Evolutionary conservation across 2,329 filamentous ascomycete genomes (phyloP), one percentile per base, ranked within the genome.

Genomic region (Diaporthe australafricana): DNA sequence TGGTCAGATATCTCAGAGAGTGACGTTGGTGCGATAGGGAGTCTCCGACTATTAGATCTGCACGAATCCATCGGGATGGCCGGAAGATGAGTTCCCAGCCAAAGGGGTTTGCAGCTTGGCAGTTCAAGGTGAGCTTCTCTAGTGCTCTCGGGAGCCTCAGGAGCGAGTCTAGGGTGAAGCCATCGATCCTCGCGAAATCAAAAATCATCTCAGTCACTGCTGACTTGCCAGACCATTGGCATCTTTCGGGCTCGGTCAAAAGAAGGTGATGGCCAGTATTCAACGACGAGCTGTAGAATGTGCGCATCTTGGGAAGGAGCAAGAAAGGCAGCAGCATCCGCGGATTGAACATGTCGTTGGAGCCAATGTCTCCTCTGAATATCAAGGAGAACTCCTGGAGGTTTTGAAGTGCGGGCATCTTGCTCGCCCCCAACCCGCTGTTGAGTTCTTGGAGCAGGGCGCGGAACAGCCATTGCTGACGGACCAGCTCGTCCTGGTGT

Each of bases 241-340:
- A 27, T 5, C 14, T 42, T 8, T 62, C 38, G 2, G 9, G 8
- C n/a, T 45, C 22, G 12, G 9, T 42, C 4, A 45, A 2, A 1
- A 27, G 5, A 22, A 45, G 56, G 14, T 25, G 30, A 14, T 22
- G 17, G 6, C 2, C 38, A 17, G 22, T 47, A 4, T 4, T 2
- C 5, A 62, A n/a, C 3, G n/a, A n/a, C 40, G 57, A 62, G 2
- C 25, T 32, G 17, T 62, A 47, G 25, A 62, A 22, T 4, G 40
- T 62, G 27, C 57, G 57, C 27, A 62, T 62, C 40, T 62, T 32
- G n/a, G 57, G 57, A 9, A 62, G 40, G 17, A 62, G 27, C 57
- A 47, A 32, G 22, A 62, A 62, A 20, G 40, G 57, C 20, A 62
- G 20, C 27, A 62, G 57, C 25, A 47, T 25, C 40, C 25, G 27